Base-by-base conservation (phyloP, 768 basidiomycete genomes). In the Lactarius sanguifluus region DNA sequence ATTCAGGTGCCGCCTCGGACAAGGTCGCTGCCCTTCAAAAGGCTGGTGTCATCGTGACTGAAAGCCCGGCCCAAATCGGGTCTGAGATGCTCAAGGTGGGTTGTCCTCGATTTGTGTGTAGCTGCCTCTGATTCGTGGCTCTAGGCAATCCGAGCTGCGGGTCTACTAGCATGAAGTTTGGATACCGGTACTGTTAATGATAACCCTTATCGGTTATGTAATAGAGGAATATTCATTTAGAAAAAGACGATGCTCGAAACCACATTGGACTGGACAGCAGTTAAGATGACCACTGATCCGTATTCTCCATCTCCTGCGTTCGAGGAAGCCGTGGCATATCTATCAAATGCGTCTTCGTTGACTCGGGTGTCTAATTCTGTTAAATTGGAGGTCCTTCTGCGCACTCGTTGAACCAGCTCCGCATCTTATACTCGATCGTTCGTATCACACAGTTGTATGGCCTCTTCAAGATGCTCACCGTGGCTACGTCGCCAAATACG, bases 41-140 rank as follows among this genome's bases (percentile, higher is more conserved):
- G 75, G 97, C 97, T 45, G 97, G 97, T 66, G 97, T 85, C 34
- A 83, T 96, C 71, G 96, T 99, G 69, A 95, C 94, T 9, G 87
- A 95, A 77, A 95, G 92, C 76, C 97, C 97, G 13, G 96, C 97
- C 1, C 90, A 96, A 80, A 96, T 99, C 76, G 97, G 97, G 59
- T 71, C 77, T 43, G 85, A 92, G 73, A 94, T 99, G 86, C 82
- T 95, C 69, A 89, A 94, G 85, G 96, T 91, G 65, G 65, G 82
- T 71, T 25, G 32, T 36, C 13, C 13, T 12, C 25, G 45, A 58
- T 23, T 40, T 50, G 47, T 30, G 52, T 28, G 23, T 50, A 61
- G 63, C 28, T 10, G 59, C 15, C 41, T 61, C 57, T 65, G 66
- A 61, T 70, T 68, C 36, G 68, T 62, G 41, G 43, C 67, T 70